Evolutionary conservation across 2,329 filamentous ascomycete genomes (phyloP), one percentile per base, ranked within the genome.

Genomic region (Fusarium chuoi): DNA sequence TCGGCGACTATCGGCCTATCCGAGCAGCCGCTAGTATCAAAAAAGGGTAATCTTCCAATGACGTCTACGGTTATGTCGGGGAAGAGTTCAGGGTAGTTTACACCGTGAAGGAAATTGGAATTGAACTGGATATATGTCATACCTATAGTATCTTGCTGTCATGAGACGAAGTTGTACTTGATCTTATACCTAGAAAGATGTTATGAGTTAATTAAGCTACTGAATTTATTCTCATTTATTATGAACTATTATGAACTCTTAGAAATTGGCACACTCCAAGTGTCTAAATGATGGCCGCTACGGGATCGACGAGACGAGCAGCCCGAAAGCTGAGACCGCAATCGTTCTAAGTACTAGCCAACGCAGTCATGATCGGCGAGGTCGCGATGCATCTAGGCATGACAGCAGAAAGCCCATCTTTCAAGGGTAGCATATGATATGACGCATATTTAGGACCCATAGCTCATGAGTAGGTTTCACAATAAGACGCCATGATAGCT

Each of bases 31-130:
- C 45, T 66, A 67, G 41, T 35, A 20, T 61, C 24, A 11, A 67
- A 44, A 24, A 60, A 59, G 30, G n/a, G 28, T 28, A 58, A 49
- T 49, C 41, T 49, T 28, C 71, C 71, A 74, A 74, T 74, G 68
- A 69, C 68, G 64, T 62, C 41, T 48, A 45, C 30, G 13, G 22
- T 36, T 33, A 42, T 42, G 15, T 15, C 8, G 9, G 9, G 10
- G 8, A 28, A 30, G 20, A 14, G 30, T 68, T n/a, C 33, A 63
- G 68, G 63, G 56, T 68, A 72, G 24, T 26, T 26, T 38, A 33
- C n/a, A 30, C 56, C 46, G 44, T 69, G 22, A 56, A 62, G 41
- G 55, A 62, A 72, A 52, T 38, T 46, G 45, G 9, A 55, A 26
- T 24, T 33, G 22, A 18, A 38, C 33, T n/a, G 35, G 33, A 20